These are phyloP conservation scores for Apiospora sp. DNA, from an alignment of 2,329 filamentous ascomycete genomes.

Conservation along the genomic window DNA sequence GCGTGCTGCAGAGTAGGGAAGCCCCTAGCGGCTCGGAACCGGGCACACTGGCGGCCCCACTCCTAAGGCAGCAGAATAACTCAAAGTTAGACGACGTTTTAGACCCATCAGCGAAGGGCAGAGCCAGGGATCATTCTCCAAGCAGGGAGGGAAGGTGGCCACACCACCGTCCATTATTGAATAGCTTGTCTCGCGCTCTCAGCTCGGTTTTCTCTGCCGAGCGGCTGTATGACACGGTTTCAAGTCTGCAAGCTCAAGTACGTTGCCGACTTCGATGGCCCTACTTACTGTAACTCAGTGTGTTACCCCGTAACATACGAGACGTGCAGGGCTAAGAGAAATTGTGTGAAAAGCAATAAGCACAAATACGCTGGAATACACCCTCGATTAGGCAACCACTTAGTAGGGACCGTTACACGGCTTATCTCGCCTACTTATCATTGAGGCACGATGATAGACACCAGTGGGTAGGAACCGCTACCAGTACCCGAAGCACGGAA, in stretches of 20 bases:
- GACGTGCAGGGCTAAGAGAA: not conserved
- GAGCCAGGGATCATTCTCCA: not conserved
- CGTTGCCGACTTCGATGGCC: not conserved
- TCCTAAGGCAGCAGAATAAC: slow-evolving; percentile 18
- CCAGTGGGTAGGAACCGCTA: not conserved
- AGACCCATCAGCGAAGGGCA: not conserved
- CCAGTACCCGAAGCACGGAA: not conserved
- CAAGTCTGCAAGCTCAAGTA: not conserved
- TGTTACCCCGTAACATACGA: not conserved
- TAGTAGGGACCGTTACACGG: not conserved
- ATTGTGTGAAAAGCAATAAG: not conserved
- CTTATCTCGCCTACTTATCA: not conserved
- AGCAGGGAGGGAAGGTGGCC: too few species aligned
- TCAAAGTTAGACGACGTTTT: not conserved
- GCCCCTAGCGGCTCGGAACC: not conserved
- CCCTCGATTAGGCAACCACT: not conserved
- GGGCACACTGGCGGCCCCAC: not conserved
- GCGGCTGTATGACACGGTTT: not conserved
- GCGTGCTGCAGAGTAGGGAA: not conserved
- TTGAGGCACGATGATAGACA: not conserved
- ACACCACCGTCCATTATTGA: not conserved
- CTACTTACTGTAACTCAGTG: too few species aligned
- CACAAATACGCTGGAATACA: not conserved
- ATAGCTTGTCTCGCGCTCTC: not conserved
- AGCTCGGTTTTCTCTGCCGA: not conserved